Evolutionary conservation across 2,329 filamentous ascomycete species (phyloP).

Genomic region (Ambrosiella beaveri): DNA sequence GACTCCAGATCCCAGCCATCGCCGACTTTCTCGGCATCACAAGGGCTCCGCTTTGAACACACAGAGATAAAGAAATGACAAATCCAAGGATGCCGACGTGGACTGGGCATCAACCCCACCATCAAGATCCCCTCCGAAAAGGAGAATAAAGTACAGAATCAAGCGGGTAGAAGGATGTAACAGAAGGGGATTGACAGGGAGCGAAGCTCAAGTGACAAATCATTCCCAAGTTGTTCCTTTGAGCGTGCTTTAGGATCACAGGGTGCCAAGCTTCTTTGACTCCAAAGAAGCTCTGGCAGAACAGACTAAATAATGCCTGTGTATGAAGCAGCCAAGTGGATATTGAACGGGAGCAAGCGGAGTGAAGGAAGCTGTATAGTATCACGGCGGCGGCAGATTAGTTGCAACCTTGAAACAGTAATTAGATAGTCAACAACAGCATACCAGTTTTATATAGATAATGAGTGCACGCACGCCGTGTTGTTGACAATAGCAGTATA

Average conservation of each 20-base stretch:
- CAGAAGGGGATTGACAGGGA: background rate
- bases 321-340: background rate
- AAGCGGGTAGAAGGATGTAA: background rate
- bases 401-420: background rate
- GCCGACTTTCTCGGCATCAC: background rate
- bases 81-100: background rate
- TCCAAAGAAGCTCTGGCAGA: background rate
- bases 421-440: too few species aligned
- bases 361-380: background rate
- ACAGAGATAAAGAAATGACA: background rate
- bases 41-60: background rate
- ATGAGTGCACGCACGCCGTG: too few species aligned
- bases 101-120: background rate
- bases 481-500: too few species aligned
- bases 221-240: background rate
- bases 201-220: background rate
- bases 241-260: background rate
- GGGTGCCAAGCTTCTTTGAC: background rate
- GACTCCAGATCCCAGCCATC: background rate
- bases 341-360: background rate
- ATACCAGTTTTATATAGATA: too few species aligned
- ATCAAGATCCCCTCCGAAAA: background rate
- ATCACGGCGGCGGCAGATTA: background rate
- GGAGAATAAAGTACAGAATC: background rate
- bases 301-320: background rate